Evolutionary conservation across 2,329 filamentous ascomycete genomes (phyloP).

Genomic region (Fusarium illudens): DNA sequence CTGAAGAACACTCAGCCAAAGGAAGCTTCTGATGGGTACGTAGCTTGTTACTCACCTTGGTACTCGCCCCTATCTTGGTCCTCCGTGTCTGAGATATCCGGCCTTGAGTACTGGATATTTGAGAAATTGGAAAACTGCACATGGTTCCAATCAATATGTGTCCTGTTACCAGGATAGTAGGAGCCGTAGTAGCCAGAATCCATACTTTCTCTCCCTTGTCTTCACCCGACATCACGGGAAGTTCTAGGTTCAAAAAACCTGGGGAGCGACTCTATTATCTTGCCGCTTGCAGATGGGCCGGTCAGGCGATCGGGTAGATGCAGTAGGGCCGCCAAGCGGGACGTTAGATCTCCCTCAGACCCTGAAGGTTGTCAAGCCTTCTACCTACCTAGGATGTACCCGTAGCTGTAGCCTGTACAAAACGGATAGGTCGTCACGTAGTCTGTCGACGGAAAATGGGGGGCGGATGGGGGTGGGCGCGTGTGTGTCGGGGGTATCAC

Average conservation of each 20-base stretch:
- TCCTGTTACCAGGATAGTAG: constrained; percentile 51
- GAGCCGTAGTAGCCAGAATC: constrained; percentile 47
- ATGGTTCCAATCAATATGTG: constrained; percentile 49
- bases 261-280: constrained; percentile 47
- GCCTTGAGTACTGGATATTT: constrained; percentile 52
- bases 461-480: constrained; percentile 22
- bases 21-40: background rate
- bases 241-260: constrained; percentile 36
- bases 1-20: constrained; percentile 10
- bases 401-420: constrained; percentile 19
- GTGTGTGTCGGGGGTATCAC: constrained; percentile 35
- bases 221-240: constrained; percentile 40
- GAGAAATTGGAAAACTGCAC: constrained; percentile 56
- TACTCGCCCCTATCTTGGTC: constrained; percentile 32
- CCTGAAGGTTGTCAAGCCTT: constrained; percentile 32
- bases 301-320: constrained; percentile 48
- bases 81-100: constrained; percentile 53
- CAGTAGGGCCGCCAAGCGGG: constrained; percentile 42
- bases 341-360: constrained; percentile 36
- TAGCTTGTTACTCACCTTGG: constrained; percentile 26
- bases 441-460: constrained; percentile 22
- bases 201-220: constrained; percentile 53
- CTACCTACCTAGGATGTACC: constrained; percentile 33
- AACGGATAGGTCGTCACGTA: constrained; percentile 8
- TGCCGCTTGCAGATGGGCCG: constrained; percentile 45